Base-by-base conservation (phyloP, 768 basidiomycete species). In the Boletus rufocinnamomeus region DNA sequence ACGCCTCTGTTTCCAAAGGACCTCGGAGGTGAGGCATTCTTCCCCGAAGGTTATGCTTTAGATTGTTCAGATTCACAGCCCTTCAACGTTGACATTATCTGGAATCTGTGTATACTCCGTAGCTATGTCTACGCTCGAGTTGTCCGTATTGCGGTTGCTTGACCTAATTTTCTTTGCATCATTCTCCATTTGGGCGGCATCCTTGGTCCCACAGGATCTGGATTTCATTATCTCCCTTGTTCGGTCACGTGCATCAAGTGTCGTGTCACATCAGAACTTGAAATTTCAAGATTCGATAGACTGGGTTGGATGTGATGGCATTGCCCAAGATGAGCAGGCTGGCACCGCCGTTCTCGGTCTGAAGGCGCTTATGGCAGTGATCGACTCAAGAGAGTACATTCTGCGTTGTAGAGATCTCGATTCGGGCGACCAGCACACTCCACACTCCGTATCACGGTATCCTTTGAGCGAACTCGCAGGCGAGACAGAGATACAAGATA, bases 131-230 rank as follows among this genome's bases (percentile, higher is more conserved):
- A 25, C 19, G 23, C 16, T 25, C 17, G 16, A 25, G 41, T 6
- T 40, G 35, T n/a, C 17, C 14, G 13, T 30, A 35, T 38, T 43
- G 23, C 43, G 23, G 30, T 16, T 11, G 14, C 35, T 38, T 25
- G 23, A 28, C n/a, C 16, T 34, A n/a, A n/a, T 34, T 28, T 37
- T 5, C 21, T 27, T 30, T 27, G n/a, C n/a, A n/a, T n/a, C n/a
- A n/a, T 27, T 30, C n/a, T 56, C 49, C 45, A 40, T 62, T 52
- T 63, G 34, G 60, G 30, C 30, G 17, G 37, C 32, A n/a, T 6
- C 37, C 23, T 41, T 21, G 19, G 21, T 51, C 30, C n/a, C 32
- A 46, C n/a, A 2, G 19, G 38, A 35, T 50, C 28, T 17, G 14
- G 28, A 17, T 48, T 52, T 55, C 45, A 23, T 46, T 37, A 50